Evolutionary conservation across 2,329 filamentous ascomycete genomes (phyloP), one percentile per base, ranked within the genome.

Genomic region (Trichophyton verrucosum): DNA sequence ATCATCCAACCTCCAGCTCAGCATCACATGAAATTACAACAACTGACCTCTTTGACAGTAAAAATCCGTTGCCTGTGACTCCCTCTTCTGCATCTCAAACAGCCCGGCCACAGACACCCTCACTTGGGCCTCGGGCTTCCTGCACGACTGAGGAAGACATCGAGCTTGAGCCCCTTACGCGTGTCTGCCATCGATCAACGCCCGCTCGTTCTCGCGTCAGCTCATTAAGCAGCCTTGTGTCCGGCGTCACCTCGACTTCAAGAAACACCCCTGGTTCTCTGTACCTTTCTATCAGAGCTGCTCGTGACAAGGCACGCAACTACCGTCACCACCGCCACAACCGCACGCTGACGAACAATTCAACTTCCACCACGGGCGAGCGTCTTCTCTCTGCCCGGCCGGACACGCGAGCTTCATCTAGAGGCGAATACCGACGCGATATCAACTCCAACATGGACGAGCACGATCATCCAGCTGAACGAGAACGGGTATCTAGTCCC

Each of bases 41-140:
- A 30, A 55, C 64, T 65, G 61, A 65, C 60, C 20, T 62, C 30
- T 49, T 60, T 46, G 42, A n/a, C 60, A 65, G 64, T 61, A 55
- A 62, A 51, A 49, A 63, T 64, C 55, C 61, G 27, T 33, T 63
- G 62, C 53, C 61, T 61, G 56, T 57, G 33, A 58, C 33, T 11
- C 38, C 46, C n/a, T 44, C 58, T 20, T 13, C 46, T 44, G 15
- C 60, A 13, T 51, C 46, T 15, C 55, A 61, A 20, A 24, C 38
- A 22, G 15, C 60, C 6, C 40, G 30, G n/a, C 13, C 33, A 24
- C 58, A 42, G n/a, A 30, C 44, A 17, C 53, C 38, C 33, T 49
- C 42, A 27, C 58, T 57, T 17, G 56, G 44, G 8, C 30, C 15
- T 27, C 51, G 51, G 33, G 17, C 27, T 7, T 30, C 51, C 27